A percentile compares a stretch with the other conserved stretches of the same genome.
phyloP scores from a whole-genome alignment of 2,329 filamentous ascomycete genomes.

The Botryosphaeria dothidea region DNA sequence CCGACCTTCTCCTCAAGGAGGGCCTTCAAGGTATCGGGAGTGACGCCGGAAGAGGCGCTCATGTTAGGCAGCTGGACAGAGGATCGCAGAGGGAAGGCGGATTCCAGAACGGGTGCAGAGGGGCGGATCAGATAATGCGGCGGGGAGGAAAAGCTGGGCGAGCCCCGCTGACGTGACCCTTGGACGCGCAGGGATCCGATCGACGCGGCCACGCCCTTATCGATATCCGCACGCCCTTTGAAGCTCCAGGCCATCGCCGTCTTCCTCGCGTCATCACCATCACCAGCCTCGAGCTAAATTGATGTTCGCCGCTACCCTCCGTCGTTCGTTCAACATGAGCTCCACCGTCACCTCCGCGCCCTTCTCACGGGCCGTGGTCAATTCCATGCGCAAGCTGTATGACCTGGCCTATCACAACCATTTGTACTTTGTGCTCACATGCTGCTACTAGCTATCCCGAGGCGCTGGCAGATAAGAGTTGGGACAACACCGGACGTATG shows the following conservation, averaged over 20 bases:
- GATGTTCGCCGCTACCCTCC: constrained; percentile 32
- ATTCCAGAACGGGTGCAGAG: constrained; percentile 15
- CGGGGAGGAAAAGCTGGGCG: constrained; percentile 15
- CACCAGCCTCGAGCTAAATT: background rate
- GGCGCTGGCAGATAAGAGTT: constrained; percentile 81
- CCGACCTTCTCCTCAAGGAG: constrained; percentile 70
- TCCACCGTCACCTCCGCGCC: constrained; percentile 51
- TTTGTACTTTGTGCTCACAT: background rate
- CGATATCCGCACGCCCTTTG: background rate
- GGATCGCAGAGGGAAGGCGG: constrained; percentile 1
- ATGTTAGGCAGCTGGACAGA: constrained; percentile 28
- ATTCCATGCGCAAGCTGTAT: constrained; percentile 77
- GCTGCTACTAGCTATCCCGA: constrained; percentile 72
- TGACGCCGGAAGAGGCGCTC: constrained; percentile 61
- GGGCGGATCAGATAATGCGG: constrained; percentile 22
- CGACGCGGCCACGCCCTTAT: background rate
- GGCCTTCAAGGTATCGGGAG: constrained; percentile 67
- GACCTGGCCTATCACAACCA: constrained; percentile 34
- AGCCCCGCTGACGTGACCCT: constrained; percentile 12
- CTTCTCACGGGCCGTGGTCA: constrained; percentile 69
- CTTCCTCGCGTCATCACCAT: background rate
- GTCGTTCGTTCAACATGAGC: constrained; percentile 42
- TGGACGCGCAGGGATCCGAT: constrained; percentile 6
- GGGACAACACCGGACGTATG: constrained; percentile 89
- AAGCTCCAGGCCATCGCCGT: background rate